Percentiles rank a stretch among this genome's conserved stretches.
phyloP scores from a whole-genome alignment of 352 stramenopile species.

The Phytophthora pseudosyringae region DNA sequence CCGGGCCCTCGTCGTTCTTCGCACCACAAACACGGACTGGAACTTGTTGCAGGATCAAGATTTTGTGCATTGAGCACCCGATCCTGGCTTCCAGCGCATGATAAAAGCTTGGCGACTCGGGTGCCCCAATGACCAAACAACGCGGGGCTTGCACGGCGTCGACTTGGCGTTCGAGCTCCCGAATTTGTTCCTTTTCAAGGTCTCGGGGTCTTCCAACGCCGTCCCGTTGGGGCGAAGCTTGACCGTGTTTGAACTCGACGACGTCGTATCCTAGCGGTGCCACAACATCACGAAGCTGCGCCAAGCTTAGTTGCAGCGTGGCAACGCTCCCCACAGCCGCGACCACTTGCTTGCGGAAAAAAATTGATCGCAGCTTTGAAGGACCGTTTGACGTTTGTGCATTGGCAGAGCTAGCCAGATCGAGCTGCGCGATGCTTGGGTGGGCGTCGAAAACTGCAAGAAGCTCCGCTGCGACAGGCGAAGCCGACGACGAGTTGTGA shows the following conservation, averaged over 20 bases:
- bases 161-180: constrained; percentile 29
- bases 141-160: constrained; percentile 30
- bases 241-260: constrained; percentile 25
- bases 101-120: constrained; percentile 41
- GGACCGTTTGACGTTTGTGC: constrained; percentile 3
- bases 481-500: constrained; percentile 19
- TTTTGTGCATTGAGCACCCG: constrained; percentile 37
- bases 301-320: constrained; percentile 11
- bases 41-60: constrained; percentile 58
- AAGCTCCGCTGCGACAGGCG: constrained; percentile 13
- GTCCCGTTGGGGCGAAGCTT: constrained; percentile 5
- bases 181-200: neutral
- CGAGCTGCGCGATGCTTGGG: constrained; percentile 36
- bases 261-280: constrained; percentile 30
- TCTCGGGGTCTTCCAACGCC: neutral
- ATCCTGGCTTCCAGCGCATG: constrained; percentile 36
- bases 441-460: constrained; percentile 31
- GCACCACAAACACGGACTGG: constrained; percentile 21
- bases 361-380: constrained; percentile 24
- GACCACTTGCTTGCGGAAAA: constrained; percentile 47
- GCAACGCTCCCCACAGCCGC: constrained; percentile 35
- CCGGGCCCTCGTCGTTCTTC: constrained; percentile 27
- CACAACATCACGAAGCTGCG: constrained; percentile 27
- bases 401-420: constrained; percentile 20
- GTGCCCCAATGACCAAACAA: constrained; percentile 44